Evolutionary conservation across 768 basidiomycete genomes (phyloP).

Genomic region (Chalciporus sphaerocephalus): DNA sequence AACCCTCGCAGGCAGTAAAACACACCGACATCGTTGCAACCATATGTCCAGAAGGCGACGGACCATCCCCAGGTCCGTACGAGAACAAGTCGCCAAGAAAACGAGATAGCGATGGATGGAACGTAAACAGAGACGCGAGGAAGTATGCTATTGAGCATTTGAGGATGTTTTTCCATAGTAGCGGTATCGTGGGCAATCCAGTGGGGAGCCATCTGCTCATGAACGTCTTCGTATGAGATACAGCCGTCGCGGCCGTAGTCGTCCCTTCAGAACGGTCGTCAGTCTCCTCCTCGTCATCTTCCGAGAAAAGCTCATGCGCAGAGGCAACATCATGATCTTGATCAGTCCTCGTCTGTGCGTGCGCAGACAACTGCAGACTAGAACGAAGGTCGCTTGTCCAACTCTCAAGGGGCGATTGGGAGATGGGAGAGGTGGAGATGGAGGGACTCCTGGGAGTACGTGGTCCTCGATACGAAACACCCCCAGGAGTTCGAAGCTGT

Average conservation of each 20-base stretch:
- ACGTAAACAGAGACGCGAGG: conserved; percentile 89
- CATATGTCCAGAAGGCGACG: conserved; percentile 83
- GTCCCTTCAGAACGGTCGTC: conserved; percentile 15
- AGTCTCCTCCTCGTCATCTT: conserved; percentile 16
- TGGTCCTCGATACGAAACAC: conserved; percentile 3
- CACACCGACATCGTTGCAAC: conserved; percentile 76
- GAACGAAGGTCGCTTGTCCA: not conserved
- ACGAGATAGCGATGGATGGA: conserved; percentile 67
- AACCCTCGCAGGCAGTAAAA: not conserved
- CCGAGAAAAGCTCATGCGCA: not conserved
- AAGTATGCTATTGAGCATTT: conserved; percentile 93
- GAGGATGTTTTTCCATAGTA: conserved; percentile 66
- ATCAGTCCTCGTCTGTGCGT: not conserved
- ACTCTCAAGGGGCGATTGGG: conserved; percentile 5
- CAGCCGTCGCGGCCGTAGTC: conserved; percentile 5
- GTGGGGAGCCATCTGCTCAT: conserved; percentile 6
- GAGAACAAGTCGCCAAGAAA: conserved; percentile 60
- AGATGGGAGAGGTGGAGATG: not conserved
- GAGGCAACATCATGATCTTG: not conserved
- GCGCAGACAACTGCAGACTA: not conserved
- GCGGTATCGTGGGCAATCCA: conserved; percentile 39
- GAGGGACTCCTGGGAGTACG: conserved; percentile 1
- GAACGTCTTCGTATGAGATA: conserved; percentile 5
- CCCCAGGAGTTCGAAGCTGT: conserved; percentile 26
- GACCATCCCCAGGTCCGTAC: conserved; percentile 45